phyloP scores from a whole-genome alignment of 495 filamentous ascomycete species.

The Penicillium mononematosum region DNA sequence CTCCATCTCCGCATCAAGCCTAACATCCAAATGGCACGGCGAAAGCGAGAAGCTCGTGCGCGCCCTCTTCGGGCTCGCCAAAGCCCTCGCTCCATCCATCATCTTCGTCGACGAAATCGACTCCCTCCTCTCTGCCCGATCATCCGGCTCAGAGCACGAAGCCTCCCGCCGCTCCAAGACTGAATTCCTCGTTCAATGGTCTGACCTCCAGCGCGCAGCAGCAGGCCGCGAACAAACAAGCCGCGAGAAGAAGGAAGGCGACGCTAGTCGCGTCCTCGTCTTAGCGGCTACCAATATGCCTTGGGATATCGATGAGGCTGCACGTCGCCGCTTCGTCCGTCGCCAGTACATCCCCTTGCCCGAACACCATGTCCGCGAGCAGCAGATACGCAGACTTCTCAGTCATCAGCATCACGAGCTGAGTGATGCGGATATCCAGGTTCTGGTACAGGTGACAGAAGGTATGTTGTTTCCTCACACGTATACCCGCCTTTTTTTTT shows the following conservation, averaged over 20 bases:
- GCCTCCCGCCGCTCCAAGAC: conserved; percentile 94
- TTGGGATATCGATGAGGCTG: conserved; percentile 98
- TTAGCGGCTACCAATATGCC: conserved; percentile 95
- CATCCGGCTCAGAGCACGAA: conserved; percentile 84
- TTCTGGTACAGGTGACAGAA: conserved; percentile 79
- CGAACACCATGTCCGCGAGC: conserved; percentile 73
- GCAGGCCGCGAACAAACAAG: conserved; percentile 76
- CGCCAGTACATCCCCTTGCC: conserved; percentile 95
- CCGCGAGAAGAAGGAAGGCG: conserved; percentile 69
- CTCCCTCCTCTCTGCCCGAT: conserved; percentile 82
- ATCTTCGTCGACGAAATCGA: conserved; percentile 99
- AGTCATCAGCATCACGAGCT: conserved; percentile 85
- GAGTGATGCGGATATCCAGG: conserved; percentile 67
- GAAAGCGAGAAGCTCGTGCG: conserved; percentile 96
- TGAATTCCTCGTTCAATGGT: conserved; percentile 98
- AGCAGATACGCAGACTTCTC: conserved; percentile 74
- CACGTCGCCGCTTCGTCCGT: conserved; percentile 85
- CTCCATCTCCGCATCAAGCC: conserved; percentile 87
- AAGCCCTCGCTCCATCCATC: conserved; percentile 87
- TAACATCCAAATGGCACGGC: conserved; percentile 95
- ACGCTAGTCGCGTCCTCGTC: conserved; percentile 86
- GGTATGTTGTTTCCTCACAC: conserved; percentile 51
- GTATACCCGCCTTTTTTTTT: background rate
- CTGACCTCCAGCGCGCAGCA: conserved; percentile 85
- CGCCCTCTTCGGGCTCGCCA: conserved; percentile 87